Evolutionary conservation across 345 rosid species (phyloP).

Genomic region (Eucalyptus tenuipes): DNA sequence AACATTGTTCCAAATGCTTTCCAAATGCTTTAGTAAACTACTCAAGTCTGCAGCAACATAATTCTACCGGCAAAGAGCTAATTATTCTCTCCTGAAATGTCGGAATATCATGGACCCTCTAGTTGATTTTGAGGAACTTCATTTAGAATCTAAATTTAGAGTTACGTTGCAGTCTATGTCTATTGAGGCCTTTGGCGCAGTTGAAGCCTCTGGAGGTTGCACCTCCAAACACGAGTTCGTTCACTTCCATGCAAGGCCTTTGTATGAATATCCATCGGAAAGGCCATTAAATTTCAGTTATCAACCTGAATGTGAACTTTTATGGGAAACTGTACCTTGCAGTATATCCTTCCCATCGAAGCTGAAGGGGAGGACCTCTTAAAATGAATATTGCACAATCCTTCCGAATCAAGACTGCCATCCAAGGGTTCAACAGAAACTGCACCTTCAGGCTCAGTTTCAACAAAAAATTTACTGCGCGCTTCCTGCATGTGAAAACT

Average conservation of each 20-base stretch:
- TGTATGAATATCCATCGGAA: neutral
- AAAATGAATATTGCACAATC: conserved; percentile 49
- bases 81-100: neutral
- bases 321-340: conserved; percentile 47
- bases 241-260: neutral
- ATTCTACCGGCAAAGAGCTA: neutral
- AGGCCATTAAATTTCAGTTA: neutral
- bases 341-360: conserved; percentile 52
- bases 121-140: neutral
- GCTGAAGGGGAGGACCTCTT: conserved; percentile 41
- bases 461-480: conserved; percentile 55
- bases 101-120: neutral
- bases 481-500: conserved; percentile 50
- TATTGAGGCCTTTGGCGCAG: neutral
- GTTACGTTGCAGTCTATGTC: neutral
- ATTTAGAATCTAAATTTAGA: neutral
- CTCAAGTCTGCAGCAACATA: neutral
- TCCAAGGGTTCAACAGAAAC: conserved; percentile 42
- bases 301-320: neutral
- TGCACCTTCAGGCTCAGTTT: conserved; percentile 59
- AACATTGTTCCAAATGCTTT: neutral
- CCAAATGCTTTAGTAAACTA: neutral
- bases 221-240: neutral
- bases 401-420: conserved; percentile 66
- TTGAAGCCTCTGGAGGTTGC: neutral